Evolutionary conservation across 495 filamentous ascomycete species (phyloP).

Genomic region (Daldinia caldariorum): DNA sequence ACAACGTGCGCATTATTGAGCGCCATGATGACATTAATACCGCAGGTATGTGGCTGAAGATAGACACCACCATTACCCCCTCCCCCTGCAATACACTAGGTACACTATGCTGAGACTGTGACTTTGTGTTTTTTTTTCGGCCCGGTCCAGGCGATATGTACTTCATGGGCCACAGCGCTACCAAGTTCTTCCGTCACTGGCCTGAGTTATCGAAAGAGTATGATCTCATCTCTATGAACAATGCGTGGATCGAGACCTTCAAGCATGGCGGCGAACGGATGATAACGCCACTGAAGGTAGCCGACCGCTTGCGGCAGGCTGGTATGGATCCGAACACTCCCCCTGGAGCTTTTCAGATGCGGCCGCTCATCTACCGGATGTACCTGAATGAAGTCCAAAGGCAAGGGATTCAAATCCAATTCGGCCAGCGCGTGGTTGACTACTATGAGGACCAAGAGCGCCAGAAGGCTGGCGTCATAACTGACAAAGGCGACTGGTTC

Average conservation of each 20-base stretch:
- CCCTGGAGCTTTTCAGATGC: constrained; percentile 57
- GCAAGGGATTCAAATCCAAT: constrained; percentile 63
- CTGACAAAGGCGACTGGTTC: constrained; percentile 59
- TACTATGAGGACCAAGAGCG: constrained; percentile 59
- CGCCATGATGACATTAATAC: constrained; percentile 55
- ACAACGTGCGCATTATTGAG: constrained; percentile 68
- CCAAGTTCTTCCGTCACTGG: constrained; percentile 65
- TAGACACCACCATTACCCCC: background rate
- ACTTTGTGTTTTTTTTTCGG: background rate
- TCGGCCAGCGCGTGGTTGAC: constrained; percentile 60
- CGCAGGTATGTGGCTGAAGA: constrained; percentile 41
- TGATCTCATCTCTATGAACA: constrained; percentile 56
- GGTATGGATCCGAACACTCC: constrained; percentile 52
- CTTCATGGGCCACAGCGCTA: constrained; percentile 62
- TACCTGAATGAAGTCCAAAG: constrained; percentile 61
- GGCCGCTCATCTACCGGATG: constrained; percentile 66
- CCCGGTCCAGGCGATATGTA: constrained; percentile 61
- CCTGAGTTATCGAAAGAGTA: constrained; percentile 63
- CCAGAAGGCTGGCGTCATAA: constrained; percentile 56
- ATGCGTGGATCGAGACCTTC: constrained; percentile 62
- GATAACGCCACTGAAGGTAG: constrained; percentile 50
- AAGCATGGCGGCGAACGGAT: constrained; percentile 64
- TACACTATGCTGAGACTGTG: constrained; percentile 13
- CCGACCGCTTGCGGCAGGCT: constrained; percentile 52
- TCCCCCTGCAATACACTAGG: background rate